Conservation (phyloP, 352 stramenopile genomes). For the Pythium oligandrum region DNA sequence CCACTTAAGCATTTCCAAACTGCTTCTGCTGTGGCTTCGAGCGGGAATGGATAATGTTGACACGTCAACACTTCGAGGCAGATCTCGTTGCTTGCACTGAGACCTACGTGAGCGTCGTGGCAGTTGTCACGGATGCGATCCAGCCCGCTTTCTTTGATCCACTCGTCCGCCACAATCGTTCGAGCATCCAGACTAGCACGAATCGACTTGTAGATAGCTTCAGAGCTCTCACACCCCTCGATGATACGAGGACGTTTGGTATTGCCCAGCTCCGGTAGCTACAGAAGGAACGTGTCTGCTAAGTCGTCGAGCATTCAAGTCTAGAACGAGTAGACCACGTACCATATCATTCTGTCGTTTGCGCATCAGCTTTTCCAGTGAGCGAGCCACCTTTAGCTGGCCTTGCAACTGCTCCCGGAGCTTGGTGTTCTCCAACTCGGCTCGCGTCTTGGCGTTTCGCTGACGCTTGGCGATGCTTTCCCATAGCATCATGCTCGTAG, state of each 20-base stretch:
- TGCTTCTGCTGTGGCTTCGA: not conserved
- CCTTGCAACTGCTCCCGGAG: slow-evolving; percentile 45
- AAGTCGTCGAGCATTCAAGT: too few relatives aligned
- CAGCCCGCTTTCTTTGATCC: slow-evolving; percentile 3
- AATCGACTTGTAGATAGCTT: too few relatives aligned
- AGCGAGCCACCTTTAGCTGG: slow-evolving; percentile 50
- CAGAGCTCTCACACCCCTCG: too few relatives aligned
- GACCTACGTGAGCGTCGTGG: not conserved
- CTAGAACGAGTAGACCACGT: too few relatives aligned
- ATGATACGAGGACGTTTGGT: too few relatives aligned
- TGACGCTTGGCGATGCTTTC: slow-evolving; percentile 48
- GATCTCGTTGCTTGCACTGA: not conserved
- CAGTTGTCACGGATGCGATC: not conserved
- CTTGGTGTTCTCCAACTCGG: too few relatives aligned
- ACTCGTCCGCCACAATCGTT: not conserved
- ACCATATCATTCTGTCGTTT: slow-evolving; percentile 25
- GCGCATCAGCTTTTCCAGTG: slow-evolving; percentile 46
- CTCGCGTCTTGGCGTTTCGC: too few relatives aligned
- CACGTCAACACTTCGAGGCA: slow-evolving; percentile 3
- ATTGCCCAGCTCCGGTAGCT: too few relatives aligned
- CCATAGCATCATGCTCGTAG: too few relatives aligned
- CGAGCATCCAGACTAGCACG: too few relatives aligned
- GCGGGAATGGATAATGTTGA: slow-evolving; percentile 1
- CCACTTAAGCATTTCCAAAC: not conserved
- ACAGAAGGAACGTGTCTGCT: too few relatives aligned